These are phyloP conservation scores for Backusella luteola DNA, from an alignment of 192 early-diverging fungal species.

Conservation along the genomic window DNA sequence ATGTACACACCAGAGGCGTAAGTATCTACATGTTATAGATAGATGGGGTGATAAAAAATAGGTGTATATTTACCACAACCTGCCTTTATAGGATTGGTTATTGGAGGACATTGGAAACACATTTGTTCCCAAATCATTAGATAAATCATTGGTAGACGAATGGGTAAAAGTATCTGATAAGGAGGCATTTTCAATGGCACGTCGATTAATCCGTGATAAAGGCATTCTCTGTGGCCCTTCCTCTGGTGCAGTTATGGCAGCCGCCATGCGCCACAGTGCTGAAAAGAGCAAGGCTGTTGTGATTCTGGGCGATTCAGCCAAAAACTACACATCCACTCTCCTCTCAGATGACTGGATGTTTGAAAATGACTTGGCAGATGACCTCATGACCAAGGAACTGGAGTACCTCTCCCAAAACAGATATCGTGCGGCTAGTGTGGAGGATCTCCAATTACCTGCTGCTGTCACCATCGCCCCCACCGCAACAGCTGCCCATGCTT, in stretches of 20 bases:
- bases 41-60: too few species aligned
- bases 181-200: constrained; percentile 68
- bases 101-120: constrained; percentile 72
- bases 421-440: constrained; percentile 78
- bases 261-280: constrained; percentile 47
- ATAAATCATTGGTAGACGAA: constrained; percentile 49
- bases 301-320: constrained; percentile 65
- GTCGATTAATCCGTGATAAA: constrained; percentile 58
- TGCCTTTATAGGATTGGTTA: constrained; percentile 49
- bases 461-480: constrained; percentile 67
- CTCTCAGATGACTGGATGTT: constrained; percentile 79
- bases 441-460: constrained; percentile 81
- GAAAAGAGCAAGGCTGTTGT: constrained; percentile 45
- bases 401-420: constrained; percentile 61
- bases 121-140: constrained; percentile 57
- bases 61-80: too few species aligned
- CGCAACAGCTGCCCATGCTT: constrained; percentile 57
- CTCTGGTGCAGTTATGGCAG: constrained; percentile 64
- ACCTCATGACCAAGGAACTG: constrained; percentile 50
- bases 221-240: constrained; percentile 64
- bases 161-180: constrained; percentile 71
- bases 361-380: constrained; percentile 71
- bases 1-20: constrained; percentile 1
- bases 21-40: neutral
- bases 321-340: constrained; percentile 68